Conservation (phyloP, 345 rosid species). For the Euclidium syriacum region DNA sequence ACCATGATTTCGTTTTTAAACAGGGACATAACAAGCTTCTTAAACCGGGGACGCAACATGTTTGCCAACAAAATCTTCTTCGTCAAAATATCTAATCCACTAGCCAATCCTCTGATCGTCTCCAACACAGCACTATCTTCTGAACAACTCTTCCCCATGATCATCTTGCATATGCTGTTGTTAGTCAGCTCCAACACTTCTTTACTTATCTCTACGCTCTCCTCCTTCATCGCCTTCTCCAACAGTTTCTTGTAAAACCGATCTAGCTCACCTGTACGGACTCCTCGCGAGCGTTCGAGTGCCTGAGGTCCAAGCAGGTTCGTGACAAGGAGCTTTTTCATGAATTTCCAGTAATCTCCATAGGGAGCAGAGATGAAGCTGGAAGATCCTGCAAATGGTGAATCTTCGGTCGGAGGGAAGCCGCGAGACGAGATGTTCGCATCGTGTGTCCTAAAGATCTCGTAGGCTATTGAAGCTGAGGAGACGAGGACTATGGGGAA, state of each 20-base stretch:
- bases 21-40: constrained; percentile 27
- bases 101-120: neutral
- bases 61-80: neutral
- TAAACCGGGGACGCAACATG: neutral
- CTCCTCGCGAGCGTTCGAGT: neutral
- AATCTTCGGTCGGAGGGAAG: neutral
- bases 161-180: constrained; percentile 6
- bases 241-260: neutral
- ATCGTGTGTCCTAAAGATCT: constrained; percentile 9
- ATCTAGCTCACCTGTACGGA: neutral
- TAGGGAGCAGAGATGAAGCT: neutral
- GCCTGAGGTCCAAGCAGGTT: constrained; percentile 9
- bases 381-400: neutral
- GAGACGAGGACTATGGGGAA: neutral
- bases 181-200: neutral
- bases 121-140: neutral
- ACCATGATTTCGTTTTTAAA: constrained; percentile 42
- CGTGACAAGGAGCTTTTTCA: constrained; percentile 21
- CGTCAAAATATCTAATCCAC: neutral
- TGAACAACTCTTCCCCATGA: constrained; percentile 8
- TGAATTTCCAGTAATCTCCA: constrained; percentile 20
- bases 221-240: neutral
- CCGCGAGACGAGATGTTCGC: constrained; percentile 5
- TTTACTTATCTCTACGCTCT: neutral
- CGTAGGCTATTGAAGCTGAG: constrained; percentile 2